A percentile compares a stretch with the other conserved stretches of the same genome.
These are phyloP conservation scores for Candida sonorensis DNA, from an alignment of 805 yeast genomes.

Conservation along the genomic window DNA sequence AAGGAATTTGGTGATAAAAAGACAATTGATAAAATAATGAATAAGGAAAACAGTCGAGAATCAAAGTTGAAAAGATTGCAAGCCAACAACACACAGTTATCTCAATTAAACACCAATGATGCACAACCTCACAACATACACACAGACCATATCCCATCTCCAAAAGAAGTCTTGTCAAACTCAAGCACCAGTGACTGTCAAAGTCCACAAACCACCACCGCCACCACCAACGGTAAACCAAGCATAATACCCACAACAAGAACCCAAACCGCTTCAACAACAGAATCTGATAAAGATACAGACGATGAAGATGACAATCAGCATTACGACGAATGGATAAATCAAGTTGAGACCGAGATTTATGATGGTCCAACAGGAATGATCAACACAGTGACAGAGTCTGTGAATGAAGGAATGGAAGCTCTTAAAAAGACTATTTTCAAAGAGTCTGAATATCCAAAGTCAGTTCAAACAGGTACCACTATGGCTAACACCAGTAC, in stretches of 20 bases:
- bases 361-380: conserved; percentile 69
- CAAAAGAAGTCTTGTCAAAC: conserved; percentile 2
- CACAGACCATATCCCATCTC: neutral
- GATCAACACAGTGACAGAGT: conserved; percentile 56
- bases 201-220: neutral
- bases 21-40: conserved; percentile 12
- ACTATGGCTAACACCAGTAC: too few relatives aligned
- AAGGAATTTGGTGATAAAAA: conserved; percentile 31
- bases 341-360: conserved; percentile 32
- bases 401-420: conserved; percentile 18
- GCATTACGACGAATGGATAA: conserved; percentile 41
- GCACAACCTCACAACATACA: too few relatives aligned
- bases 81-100: too few relatives aligned
- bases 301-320: conserved; percentile 12
- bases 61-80: too few relatives aligned
- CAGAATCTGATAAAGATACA: neutral
- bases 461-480: too few relatives aligned
- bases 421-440: conserved; percentile 19
- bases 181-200: too few relatives aligned
- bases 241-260: conserved; percentile 1
- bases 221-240: neutral
- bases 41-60: too few relatives aligned
- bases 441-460: conserved; percentile 3
- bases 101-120: too few relatives aligned
- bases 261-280: too few relatives aligned